phyloP scores from a whole-genome alignment of 1,284 basidiomycete species.

The Vanrija humicola region DNA sequence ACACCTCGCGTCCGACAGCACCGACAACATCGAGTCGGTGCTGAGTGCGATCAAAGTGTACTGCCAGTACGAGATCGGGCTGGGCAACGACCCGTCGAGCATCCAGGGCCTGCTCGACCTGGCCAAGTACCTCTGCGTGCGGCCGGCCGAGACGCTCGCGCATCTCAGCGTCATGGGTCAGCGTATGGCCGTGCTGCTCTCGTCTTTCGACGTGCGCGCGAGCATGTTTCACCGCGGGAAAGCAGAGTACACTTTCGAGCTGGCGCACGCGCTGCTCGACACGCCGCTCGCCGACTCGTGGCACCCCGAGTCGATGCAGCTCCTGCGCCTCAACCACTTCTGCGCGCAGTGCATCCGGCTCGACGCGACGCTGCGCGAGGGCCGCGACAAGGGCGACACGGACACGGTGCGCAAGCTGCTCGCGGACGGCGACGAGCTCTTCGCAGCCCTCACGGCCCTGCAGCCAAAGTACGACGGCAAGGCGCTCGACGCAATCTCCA shows the following conservation, averaged over 20 bases:
- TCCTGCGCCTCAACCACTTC: no score
- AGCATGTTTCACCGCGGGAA: constrained; percentile 1
- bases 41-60: neutral
- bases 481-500: neutral
- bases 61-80: constrained; percentile 3
- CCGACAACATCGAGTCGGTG: neutral
- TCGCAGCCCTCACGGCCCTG: neutral
- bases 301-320: no score
- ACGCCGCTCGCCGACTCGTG: no score
- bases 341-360: no score
- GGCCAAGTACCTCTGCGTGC: neutral
- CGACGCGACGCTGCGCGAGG: no score
- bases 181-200: constrained; percentile 1
- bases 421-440: no score
- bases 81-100: neutral
- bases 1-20: neutral
- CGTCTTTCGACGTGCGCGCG: constrained; percentile 2
- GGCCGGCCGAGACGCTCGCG: neutral
- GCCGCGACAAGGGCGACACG: no score
- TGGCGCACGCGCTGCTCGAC: neutral
- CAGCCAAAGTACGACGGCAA: neutral
- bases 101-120: constrained; percentile 3
- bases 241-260: neutral
- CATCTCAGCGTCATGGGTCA: neutral
- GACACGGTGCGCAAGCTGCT: no score